Evolutionary conservation across 2,329 filamentous ascomycete species (phyloP).

Genomic region (Magnaporthiopsis poae): DNA sequence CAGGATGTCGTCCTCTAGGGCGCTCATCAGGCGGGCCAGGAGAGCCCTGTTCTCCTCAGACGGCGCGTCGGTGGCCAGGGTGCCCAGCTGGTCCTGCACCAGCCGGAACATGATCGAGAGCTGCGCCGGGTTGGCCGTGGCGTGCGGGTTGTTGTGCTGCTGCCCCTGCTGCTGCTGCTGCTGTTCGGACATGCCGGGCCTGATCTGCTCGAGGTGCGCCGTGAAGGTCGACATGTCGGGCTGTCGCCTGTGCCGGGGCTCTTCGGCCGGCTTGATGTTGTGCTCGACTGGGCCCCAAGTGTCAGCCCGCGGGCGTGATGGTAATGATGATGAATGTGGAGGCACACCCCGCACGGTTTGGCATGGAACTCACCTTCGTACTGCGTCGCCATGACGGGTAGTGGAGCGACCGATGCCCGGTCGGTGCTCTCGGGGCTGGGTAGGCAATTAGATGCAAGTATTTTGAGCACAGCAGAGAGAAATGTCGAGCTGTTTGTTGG

Average conservation of each 20-base stretch:
- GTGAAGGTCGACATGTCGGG: slow-evolving; percentile 56
- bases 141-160: slow-evolving; percentile 39
- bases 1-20: slow-evolving; percentile 41
- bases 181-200: slow-evolving; percentile 20
- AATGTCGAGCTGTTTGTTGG: neutral
- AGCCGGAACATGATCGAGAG: slow-evolving; percentile 48
- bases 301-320: neutral
- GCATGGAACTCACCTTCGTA: slow-evolving; percentile 39
- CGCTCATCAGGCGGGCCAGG: slow-evolving; percentile 37
- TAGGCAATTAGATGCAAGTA: too few relatives aligned
- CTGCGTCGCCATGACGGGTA: slow-evolving; percentile 41
- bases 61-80: slow-evolving; percentile 39
- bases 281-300: slow-evolving; percentile 45
- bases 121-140: slow-evolving; percentile 51
- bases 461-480: neutral
- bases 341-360: slow-evolving; percentile 2
- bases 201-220: slow-evolving; percentile 46
- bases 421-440: too few relatives aligned
- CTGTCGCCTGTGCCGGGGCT: slow-evolving; percentile 38
- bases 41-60: slow-evolving; percentile 37
- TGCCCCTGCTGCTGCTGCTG: neutral
- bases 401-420: neutral
- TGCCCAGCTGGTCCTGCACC: slow-evolving; percentile 48
- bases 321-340: neutral
- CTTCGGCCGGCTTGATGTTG: slow-evolving; percentile 41